Evolutionary conservation across 106 monocot genomes (phyloP).

Genomic region (Vanilla planifolia): DNA sequence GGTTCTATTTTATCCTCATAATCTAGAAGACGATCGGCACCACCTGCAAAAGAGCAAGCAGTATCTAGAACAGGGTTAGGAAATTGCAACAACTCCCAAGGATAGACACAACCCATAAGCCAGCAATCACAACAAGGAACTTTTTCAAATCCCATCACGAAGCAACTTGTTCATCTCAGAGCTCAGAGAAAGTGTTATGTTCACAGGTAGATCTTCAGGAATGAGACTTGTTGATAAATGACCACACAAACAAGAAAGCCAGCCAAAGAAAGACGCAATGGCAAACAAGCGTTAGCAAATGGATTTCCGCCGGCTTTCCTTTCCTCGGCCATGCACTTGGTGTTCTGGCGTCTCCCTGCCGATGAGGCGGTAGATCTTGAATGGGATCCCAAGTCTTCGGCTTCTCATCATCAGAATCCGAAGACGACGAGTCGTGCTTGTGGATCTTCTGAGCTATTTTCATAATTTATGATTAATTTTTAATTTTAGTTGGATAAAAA

Average conservation of each 20-base stretch:
- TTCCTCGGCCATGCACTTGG: slow-evolving; percentile 55
- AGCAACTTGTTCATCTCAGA: slow-evolving; percentile 37
- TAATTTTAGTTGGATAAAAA: too few species aligned
- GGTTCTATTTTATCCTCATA: slow-evolving; percentile 15
- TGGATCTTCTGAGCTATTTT: slow-evolving; percentile 40
- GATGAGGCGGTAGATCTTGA: slow-evolving; percentile 52
- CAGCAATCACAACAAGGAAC: slow-evolving; percentile 33
- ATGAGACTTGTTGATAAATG: slow-evolving; percentile 64
- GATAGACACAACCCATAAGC: slow-evolving; percentile 9
- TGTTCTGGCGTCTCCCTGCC: slow-evolving; percentile 66
- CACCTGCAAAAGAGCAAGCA: slow-evolving; percentile 18
- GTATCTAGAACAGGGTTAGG: slow-evolving; percentile 8
- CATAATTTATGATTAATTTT: too few species aligned
- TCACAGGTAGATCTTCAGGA: slow-evolving; percentile 30
- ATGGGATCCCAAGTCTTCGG: slow-evolving; percentile 11
- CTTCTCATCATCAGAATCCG: slow-evolving; percentile 33
- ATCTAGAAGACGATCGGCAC: slow-evolving; percentile 17
- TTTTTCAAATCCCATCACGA: slow-evolving; percentile 37
- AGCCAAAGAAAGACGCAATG: slow-evolving; percentile 36
- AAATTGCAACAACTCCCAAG: slow-evolving; percentile 9
- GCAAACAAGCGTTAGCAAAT: slow-evolving; percentile 54
- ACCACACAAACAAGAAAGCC: slow-evolving; percentile 50
- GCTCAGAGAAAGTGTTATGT: slow-evolving; percentile 26
- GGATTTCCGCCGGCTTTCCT: slow-evolving; percentile 58
- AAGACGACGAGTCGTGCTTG: slow-evolving; percentile 23